Conservation (phyloP, 768 basidiomycete species). For the Termitomyces sp. region DNA sequence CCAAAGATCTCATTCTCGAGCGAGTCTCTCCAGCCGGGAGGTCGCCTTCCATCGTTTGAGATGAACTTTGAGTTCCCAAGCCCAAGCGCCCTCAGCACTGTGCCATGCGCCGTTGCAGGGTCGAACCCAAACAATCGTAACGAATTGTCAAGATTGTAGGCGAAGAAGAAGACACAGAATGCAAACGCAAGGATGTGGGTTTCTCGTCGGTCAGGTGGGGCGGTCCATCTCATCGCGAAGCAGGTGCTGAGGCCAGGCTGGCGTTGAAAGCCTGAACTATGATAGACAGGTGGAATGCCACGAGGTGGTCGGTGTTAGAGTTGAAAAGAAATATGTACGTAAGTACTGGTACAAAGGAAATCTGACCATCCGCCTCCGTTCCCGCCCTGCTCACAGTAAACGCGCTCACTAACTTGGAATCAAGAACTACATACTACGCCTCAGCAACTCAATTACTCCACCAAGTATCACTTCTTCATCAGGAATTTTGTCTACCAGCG, state of each 20-base stretch:
- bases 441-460: too few relatives aligned
- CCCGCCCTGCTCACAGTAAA: too few relatives aligned
- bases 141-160: constrained; percentile 72
- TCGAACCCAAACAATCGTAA: constrained; percentile 50
- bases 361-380: too few relatives aligned
- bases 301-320: background rate
- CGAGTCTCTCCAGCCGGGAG: constrained; percentile 48
- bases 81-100: constrained; percentile 36
- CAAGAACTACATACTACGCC: too few relatives aligned
- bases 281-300: background rate
- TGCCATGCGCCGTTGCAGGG: constrained; percentile 32
- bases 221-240: constrained; percentile 52
- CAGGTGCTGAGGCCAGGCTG: background rate
- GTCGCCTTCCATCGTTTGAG: constrained; percentile 44
- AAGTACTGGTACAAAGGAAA: background rate
- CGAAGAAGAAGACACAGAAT: constrained; percentile 60
- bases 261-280: background rate
- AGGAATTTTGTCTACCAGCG: too few relatives aligned
- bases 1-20: constrained; percentile 67
- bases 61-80: constrained; percentile 33
- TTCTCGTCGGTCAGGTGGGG: constrained; percentile 73
- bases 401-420: too few relatives aligned
- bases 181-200: constrained; percentile 64
- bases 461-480: too few relatives aligned
- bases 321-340: background rate